Percentiles rank a stretch among this genome's conserved stretches.
Conservation (phyloP, 1,284 basidiomycete genomes). For the Erythrobasidium hasegawianum region DNA sequence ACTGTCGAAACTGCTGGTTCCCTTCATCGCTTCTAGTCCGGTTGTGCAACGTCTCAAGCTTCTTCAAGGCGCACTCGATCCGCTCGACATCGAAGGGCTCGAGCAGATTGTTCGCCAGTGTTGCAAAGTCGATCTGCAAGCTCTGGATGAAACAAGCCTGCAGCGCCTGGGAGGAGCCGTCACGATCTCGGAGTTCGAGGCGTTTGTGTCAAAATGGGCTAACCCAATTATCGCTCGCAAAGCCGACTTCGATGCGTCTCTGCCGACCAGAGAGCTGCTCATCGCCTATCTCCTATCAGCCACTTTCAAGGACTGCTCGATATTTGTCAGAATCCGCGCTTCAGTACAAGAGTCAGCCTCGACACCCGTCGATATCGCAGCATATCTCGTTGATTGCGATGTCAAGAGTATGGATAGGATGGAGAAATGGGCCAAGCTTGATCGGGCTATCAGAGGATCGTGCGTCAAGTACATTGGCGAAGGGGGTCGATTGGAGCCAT, state of each 20-base stretch:
- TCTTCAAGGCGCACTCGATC: slow-evolving; percentile 73
- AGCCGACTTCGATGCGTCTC: slow-evolving; percentile 43
- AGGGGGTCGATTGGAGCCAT: background rate
- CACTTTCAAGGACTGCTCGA: slow-evolving; percentile 94
- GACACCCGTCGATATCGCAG: background rate
- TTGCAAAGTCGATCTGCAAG: background rate
- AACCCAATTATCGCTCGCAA: background rate
- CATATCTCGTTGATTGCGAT: slow-evolving; percentile 66
- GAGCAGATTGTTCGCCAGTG: background rate
- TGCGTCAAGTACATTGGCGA: slow-evolving; percentile 30
- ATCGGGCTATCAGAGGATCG: slow-evolving; percentile 61
- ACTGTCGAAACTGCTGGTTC: slow-evolving; percentile 55
- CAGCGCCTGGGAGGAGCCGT: slow-evolving; percentile 7
- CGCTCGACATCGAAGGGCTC: slow-evolving; percentile 72
- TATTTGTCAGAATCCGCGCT: slow-evolving; percentile 60
- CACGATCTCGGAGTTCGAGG: slow-evolving; percentile 58
- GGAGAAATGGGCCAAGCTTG: slow-evolving; percentile 67
- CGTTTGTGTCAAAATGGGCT: slow-evolving; percentile 59
- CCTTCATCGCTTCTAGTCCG: slow-evolving; percentile 57
- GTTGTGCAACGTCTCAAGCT: slow-evolving; percentile 60
- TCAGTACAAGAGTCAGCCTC: slow-evolving; percentile 6
- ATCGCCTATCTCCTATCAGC: slow-evolving; percentile 78
- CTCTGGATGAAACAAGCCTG: background rate
- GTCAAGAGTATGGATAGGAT: slow-evolving; percentile 68
- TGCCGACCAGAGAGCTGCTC: slow-evolving; percentile 57